Evolutionary conservation across 257 asterid species (phyloP).

Genomic region (Parsonsia alboflavescens): DNA sequence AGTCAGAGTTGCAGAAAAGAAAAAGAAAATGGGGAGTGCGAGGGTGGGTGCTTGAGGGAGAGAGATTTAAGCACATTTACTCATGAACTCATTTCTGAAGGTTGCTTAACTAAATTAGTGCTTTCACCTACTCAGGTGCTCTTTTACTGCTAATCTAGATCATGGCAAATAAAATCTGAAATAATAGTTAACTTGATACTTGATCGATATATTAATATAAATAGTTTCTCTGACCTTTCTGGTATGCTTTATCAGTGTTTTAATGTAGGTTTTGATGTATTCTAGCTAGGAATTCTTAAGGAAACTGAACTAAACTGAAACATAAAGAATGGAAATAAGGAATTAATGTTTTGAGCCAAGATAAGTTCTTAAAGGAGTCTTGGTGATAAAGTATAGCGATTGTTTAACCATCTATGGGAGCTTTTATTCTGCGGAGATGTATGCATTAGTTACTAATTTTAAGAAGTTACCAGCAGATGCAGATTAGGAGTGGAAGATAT

Average conservation of each 20-base stretch:
- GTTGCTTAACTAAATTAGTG: background rate
- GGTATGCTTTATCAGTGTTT: background rate
- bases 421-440: background rate
- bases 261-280: background rate
- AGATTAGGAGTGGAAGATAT: slow-evolving; percentile 76
- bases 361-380: background rate
- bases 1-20: background rate
- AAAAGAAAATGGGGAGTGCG: background rate
- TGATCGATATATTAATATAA: background rate
- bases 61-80: slow-evolving; percentile 1
- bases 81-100: background rate
- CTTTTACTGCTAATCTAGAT: background rate
- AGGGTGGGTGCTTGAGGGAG: background rate
- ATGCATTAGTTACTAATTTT: slow-evolving; percentile 23
- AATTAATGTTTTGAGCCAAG: background rate
- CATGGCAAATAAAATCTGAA: background rate
- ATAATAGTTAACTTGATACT: background rate
- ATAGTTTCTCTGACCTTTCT: background rate
- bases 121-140: background rate
- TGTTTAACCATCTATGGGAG: background rate
- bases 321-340: background rate
- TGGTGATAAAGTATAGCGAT: background rate
- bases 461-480: slow-evolving; percentile 55
- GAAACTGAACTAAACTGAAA: background rate
- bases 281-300: background rate